Conservation (phyloP, 2,329 filamentous ascomycete species). For the Fusarium sp. region DNA sequence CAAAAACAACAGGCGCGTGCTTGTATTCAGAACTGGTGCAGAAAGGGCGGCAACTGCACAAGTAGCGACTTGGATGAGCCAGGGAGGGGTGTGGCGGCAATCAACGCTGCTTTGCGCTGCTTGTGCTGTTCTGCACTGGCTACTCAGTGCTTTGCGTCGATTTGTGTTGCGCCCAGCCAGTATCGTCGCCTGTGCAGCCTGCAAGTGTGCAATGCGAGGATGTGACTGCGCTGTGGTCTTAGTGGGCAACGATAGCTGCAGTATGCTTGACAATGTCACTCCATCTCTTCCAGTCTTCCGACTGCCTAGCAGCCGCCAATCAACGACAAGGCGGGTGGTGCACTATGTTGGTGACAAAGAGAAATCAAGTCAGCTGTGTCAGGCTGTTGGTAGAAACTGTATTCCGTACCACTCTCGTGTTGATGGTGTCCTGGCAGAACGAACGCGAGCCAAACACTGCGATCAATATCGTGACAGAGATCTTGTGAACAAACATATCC, state of each 20-base stretch:
- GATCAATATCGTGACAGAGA: constrained; percentile 31
- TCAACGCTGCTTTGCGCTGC: neutral
- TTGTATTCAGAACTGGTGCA: constrained; percentile 31
- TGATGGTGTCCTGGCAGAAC: constrained; percentile 28
- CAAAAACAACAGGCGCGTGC: constrained; percentile 39
- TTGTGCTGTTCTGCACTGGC: constrained; percentile 5
- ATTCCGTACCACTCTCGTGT: constrained; percentile 2
- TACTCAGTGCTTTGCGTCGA: neutral
- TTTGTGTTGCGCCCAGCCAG: constrained; percentile 17
- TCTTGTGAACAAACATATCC: constrained; percentile 22
- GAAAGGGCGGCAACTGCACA: constrained; percentile 38
- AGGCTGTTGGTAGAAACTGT: constrained; percentile 23
- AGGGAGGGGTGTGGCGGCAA: constrained; percentile 32
- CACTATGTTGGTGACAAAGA: constrained; percentile 26
- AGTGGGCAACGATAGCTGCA: constrained; percentile 40
- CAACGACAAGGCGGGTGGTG: constrained; percentile 21
- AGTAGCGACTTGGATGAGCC: constrained; percentile 30
- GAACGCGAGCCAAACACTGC: constrained; percentile 36
- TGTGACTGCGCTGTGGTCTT: constrained; percentile 39
- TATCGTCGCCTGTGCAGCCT: constrained; percentile 18
- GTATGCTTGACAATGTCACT: constrained; percentile 45
- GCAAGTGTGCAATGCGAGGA: constrained; percentile 37
- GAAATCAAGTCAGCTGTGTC: constrained; percentile 13
- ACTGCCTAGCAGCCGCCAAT: constrained; percentile 26
- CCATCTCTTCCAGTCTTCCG: constrained; percentile 23